A percentile compares a stretch with the other conserved stretches of the same genome.
These are phyloP conservation scores for Backusella mclennaniae DNA, from an alignment of 192 early-diverging fungal genomes.

Conservation along the genomic window DNA sequence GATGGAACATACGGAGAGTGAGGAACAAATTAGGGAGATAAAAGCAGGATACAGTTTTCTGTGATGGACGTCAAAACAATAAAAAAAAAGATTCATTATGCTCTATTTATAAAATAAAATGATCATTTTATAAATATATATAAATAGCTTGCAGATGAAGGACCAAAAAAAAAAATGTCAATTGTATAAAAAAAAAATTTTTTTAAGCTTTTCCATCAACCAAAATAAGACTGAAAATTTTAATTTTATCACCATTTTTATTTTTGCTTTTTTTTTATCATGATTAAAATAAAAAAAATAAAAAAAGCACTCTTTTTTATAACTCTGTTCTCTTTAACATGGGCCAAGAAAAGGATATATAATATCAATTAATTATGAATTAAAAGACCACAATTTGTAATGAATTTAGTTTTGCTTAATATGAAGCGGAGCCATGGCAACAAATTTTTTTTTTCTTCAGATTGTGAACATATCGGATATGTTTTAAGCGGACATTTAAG, in stretches of 20 bases:
- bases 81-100: neutral
- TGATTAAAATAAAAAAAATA: neutral
- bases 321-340: neutral
- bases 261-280: neutral
- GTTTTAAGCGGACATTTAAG: constrained; percentile 23
- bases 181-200: neutral
- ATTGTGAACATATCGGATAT: constrained; percentile 21
- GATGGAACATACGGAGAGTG: neutral
- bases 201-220: neutral
- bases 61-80: neutral
- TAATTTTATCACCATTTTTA: neutral
- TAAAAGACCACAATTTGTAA: neutral
- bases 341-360: neutral
- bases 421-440: neutral
- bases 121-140: neutral
- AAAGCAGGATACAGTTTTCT: neutral
- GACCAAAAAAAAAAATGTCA: neutral
- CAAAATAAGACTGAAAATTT: neutral
- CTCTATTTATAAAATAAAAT: neutral
- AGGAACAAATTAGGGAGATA: neutral
- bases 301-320: neutral
- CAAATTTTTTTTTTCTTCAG: neutral
- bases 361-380: neutral
- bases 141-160: neutral
- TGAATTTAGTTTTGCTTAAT: neutral